phyloP scores from a whole-genome alignment of 305 asterid species.

The Solanum hybrid region DNA sequence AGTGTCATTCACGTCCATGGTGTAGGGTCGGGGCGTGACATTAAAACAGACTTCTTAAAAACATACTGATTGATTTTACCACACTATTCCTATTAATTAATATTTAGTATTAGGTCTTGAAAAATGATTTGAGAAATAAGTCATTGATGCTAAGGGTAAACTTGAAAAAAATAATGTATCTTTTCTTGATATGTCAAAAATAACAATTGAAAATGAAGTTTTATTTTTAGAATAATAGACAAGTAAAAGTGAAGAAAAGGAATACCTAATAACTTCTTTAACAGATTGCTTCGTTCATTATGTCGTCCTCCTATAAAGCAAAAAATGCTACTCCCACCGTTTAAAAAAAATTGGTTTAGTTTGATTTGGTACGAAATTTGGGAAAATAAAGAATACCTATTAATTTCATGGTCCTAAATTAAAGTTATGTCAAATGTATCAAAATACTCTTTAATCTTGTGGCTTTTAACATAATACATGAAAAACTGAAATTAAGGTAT shows the following conservation, averaged over 20 bases:
- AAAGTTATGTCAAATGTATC: background rate
- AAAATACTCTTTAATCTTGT: background rate
- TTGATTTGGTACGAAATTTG: background rate
- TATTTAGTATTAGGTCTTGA: background rate
- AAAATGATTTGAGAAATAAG: background rate
- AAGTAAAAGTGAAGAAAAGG: background rate
- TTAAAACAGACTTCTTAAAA: background rate
- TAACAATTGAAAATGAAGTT: background rate
- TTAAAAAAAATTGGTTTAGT: background rate
- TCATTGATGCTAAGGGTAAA: background rate
- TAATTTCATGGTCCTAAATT: background rate
- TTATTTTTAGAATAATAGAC: background rate
- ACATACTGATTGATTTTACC: background rate
- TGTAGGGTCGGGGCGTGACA: rapidly evolving
- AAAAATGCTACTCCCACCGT: background rate
- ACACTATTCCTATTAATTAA: background rate
- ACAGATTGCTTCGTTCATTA: background rate
- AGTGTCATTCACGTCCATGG: background rate
- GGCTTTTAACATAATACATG: background rate
- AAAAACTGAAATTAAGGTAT: background rate
- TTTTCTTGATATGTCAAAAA: background rate
- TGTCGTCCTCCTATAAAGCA: background rate
- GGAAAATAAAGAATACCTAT: background rate
- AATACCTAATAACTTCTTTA: background rate
- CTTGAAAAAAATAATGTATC: background rate